Conservation (phyloP, 305 asterid genomes). For the Fraxinus albicans region DNA sequence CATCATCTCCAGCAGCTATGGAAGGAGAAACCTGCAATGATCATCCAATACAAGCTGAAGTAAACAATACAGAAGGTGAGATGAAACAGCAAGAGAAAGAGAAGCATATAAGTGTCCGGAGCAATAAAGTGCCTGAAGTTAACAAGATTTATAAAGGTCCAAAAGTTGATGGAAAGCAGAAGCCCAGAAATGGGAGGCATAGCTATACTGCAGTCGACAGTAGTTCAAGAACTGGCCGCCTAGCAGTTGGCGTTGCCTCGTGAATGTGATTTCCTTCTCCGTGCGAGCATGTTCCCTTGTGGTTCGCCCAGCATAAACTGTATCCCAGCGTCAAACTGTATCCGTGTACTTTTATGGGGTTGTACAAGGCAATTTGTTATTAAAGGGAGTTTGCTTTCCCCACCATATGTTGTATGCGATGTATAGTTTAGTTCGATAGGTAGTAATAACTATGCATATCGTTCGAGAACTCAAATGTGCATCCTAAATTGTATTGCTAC, state of each 20-base stretch:
- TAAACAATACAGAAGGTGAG: constrained; percentile 14
- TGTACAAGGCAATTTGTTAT: not conserved
- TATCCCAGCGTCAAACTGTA: not conserved
- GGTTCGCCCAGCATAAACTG: not conserved
- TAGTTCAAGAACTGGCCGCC: constrained; percentile 27
- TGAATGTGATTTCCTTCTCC: constrained; percentile 12
- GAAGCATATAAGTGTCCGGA: constrained; percentile 20
- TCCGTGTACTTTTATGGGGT: not conserved
- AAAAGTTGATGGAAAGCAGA: constrained; percentile 32
- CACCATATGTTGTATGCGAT: not conserved
- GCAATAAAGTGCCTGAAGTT: constrained; percentile 26
- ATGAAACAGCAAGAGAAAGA: constrained; percentile 26
- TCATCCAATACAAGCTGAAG: constrained; percentile 14
- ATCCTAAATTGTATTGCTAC: not conserved
- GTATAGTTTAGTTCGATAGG: not conserved
- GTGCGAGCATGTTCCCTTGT: not conserved
- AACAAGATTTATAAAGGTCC: constrained; percentile 23
- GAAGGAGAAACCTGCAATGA: constrained; percentile 29
- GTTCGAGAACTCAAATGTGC: not conserved
- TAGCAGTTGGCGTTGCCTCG: constrained; percentile 39
- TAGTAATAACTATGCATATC: not conserved
- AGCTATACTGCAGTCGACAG: constrained; percentile 17
- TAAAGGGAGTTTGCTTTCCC: not conserved
- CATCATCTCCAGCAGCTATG: constrained; percentile 28
- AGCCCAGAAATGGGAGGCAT: constrained; percentile 20